Evolutionary conservation across 441 rosid species (phyloP), one percentile per base, ranked within the genome.

Genomic region (Croton setiger): DNA sequence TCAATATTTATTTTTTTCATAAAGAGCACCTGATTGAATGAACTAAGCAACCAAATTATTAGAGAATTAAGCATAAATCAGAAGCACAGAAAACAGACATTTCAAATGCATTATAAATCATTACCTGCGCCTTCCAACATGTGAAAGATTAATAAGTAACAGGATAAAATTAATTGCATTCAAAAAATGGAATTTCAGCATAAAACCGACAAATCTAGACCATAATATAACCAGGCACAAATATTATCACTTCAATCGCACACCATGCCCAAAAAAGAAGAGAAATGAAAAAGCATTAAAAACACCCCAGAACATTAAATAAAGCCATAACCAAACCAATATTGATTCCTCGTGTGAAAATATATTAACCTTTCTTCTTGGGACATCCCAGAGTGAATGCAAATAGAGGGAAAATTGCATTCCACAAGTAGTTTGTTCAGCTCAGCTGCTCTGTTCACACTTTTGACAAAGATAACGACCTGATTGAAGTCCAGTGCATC

Each of bases 321-420:
- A 14, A 0, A 33, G 7, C 4, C 11, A 18, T 5, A 2, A 10
- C 13, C 18, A 11, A 36, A 13, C 10, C 18, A 54, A 37, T 2
- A 31, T n/a, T n/a, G 21, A 33, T 12, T 35, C 65, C 21, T 7
- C n/a, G 9, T 12, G 20, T 6, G 20, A 47, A 39, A 31, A 55
- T 41, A 7, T 33, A 13, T 39, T 58, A 55, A 95, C 99, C 98
- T 95, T 76, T 95, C 99, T 75, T 95, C 99, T 77, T 95, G 99
- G 33, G 98, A 89, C 98, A 92, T 95, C 77, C 98, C 98, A 71
- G 99, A 95, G 74, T 95, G 98, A 36, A 95, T 95, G 77, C 98
- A 95, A 61, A 95, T 95, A 15, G 99, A 92, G 12, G 99, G 99
- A 45, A 92, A 95, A 74, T 95, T 95, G 73, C 99, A 95, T 78